Evolutionary conservation across 352 stramenopile genomes (phyloP).

Genomic region (Thraustochytrium sp.): DNA sequence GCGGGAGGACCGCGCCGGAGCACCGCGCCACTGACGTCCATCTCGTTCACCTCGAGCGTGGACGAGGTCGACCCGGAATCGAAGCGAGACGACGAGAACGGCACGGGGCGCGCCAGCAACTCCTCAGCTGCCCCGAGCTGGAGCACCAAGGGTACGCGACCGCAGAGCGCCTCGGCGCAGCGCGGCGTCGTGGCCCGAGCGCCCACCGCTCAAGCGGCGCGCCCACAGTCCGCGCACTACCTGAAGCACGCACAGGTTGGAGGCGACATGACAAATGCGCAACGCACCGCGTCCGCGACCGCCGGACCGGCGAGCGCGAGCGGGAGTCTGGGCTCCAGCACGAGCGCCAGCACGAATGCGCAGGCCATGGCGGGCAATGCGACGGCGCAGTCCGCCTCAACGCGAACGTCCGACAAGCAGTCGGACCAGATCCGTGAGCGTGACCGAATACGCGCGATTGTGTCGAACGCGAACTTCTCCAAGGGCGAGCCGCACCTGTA

Average conservation of each 20-base stretch:
- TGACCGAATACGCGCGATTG: conserved; percentile 7
- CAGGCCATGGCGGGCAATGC: background rate
- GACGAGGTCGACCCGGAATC: no score
- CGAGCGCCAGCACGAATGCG: background rate
- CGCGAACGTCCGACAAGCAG: background rate
- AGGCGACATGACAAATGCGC: background rate
- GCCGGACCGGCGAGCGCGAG: no score
- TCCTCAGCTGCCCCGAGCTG: background rate
- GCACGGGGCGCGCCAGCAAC: background rate
- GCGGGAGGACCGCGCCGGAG: background rate
- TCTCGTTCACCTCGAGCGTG: background rate
- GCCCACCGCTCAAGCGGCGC: background rate
- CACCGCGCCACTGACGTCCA: background rate
- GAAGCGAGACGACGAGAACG: background rate
- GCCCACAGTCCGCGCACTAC: conserved; percentile 2
- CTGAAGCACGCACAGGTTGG: background rate
- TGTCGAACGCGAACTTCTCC: background rate
- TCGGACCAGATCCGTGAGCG: background rate
- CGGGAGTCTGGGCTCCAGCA: no score
- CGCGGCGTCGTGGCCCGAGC: background rate
- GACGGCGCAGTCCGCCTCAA: no score
- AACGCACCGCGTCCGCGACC: background rate
- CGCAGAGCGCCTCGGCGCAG: background rate
- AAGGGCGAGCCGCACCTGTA: conserved; percentile 52
- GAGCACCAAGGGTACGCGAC: background rate